These are phyloP conservation scores for Chloromonas sp. DNA, from an alignment of 163 green algal genomes.

Conservation along the genomic window DNA sequence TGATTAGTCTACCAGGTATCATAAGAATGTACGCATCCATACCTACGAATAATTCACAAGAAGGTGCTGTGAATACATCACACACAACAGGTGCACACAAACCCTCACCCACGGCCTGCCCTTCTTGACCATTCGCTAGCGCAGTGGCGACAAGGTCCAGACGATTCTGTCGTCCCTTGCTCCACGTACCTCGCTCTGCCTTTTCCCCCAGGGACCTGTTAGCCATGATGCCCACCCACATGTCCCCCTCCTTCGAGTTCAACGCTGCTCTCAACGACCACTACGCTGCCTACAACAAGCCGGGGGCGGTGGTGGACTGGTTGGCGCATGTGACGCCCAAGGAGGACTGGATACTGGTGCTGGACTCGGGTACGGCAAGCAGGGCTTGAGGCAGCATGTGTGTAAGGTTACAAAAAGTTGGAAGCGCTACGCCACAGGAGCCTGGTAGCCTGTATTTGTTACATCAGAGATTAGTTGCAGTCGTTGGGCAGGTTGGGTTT, in stretches of 20 bases:
- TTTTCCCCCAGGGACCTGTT: slow-evolving; percentile 22
- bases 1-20: too few relatives aligned
- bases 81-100: too few relatives aligned
- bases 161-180: too few relatives aligned
- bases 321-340: slow-evolving; percentile 40
- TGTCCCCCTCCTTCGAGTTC: slow-evolving; percentile 55
- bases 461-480: not conserved
- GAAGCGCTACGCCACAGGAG: not conserved
- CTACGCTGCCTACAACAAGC: slow-evolving; percentile 77
- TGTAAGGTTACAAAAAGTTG: not conserved
- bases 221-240: slow-evolving; percentile 56
- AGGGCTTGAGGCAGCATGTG: not conserved
- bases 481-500: too few relatives aligned
- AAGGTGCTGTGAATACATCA: too few relatives aligned
- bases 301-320: slow-evolving; percentile 64
- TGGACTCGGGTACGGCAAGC: slow-evolving; percentile 15
- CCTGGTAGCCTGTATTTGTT: not conserved
- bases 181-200: too few relatives aligned
- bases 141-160: too few relatives aligned
- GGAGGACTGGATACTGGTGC: slow-evolving; percentile 52
- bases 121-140: too few relatives aligned
- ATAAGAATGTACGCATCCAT: too few relatives aligned
- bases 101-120: too few relatives aligned
- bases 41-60: too few relatives aligned
- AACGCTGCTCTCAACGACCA: slow-evolving; percentile 52